Evolutionary conservation across 331 rosid genomes (phyloP).

Genomic region (Telfairia occidentalis): DNA sequence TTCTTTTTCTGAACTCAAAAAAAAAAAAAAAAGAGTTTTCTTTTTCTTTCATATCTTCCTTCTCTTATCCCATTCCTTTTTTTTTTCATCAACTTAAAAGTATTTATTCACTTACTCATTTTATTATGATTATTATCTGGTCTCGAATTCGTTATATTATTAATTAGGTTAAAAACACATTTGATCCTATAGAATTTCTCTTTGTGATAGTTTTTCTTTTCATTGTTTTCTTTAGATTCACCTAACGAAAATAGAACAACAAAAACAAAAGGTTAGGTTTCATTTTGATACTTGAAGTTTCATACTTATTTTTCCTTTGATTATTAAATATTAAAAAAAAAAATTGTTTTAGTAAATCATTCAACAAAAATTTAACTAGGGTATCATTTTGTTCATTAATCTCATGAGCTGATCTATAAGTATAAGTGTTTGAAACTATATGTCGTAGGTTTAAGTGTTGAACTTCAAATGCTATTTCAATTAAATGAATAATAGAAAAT

Average conservation of each 20-base stretch:
- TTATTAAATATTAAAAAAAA: too few relatives aligned
- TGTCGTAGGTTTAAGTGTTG: too few relatives aligned
- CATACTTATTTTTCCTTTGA: too few relatives aligned
- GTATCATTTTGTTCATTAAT: too few relatives aligned
- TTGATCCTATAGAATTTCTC: background rate
- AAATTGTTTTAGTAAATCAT: too few relatives aligned
- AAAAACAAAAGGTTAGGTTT: background rate
- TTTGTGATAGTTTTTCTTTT: background rate
- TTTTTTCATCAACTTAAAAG: background rate
- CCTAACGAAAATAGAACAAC: background rate
- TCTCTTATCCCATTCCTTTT: background rate
- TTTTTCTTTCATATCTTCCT: background rate
- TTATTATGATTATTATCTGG: background rate
- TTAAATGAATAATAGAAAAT: background rate
- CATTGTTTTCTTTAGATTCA: background rate
- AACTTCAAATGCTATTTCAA: background rate
- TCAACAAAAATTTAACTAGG: too few relatives aligned
- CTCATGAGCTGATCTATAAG: too few relatives aligned
- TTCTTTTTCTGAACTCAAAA: too few relatives aligned
- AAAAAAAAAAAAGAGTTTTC: too few relatives aligned
- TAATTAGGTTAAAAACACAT: background rate
- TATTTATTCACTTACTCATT: background rate
- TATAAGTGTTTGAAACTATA: too few relatives aligned
- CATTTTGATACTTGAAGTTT: background rate
- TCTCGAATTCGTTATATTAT: background rate